Evolutionary conservation across 225 moss, liverwort and hornwort genomes (phyloP).

Genomic region (Sphagnum contortum): DNA sequence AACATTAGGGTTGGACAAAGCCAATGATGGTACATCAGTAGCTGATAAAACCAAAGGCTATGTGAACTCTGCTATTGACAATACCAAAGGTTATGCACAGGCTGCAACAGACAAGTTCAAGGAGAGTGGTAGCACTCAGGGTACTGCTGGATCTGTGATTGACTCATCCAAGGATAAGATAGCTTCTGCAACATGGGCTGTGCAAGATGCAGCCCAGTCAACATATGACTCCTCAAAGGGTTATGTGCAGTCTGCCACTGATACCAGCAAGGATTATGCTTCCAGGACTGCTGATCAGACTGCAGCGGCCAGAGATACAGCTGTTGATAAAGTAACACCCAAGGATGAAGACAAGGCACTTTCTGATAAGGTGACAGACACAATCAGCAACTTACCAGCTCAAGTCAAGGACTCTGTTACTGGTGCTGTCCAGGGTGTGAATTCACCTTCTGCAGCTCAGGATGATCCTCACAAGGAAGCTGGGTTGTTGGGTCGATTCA

Average conservation of each 20-base stretch:
- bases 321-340: slow-evolving; percentile 13
- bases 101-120: background rate
- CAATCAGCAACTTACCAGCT: slow-evolving; percentile 4
- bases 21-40: slow-evolving; percentile 4
- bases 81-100: slow-evolving; percentile 6
- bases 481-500: slow-evolving; percentile 21
- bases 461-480: slow-evolving; percentile 11
- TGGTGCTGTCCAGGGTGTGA: slow-evolving; percentile 4
- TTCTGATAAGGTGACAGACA: slow-evolving; percentile 15
- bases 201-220: background rate
- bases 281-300: background rate
- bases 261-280: background rate
- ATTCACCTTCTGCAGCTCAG: background rate
- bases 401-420: slow-evolving; percentile 10
- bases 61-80: slow-evolving; percentile 5
- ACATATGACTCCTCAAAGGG: background rate
- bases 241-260: background rate
- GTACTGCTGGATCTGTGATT: too few species aligned
- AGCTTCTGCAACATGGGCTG: slow-evolving; percentile 1
- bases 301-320: slow-evolving; percentile 1
- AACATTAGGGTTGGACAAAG: too few species aligned
- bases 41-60: slow-evolving; percentile 16
- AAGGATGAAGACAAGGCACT: slow-evolving; percentile 21
- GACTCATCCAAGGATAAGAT: background rate
- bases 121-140: background rate